Evolutionary conservation across 2,329 filamentous ascomycete genomes (phyloP).

Genomic region (Aureobasidium vineae): DNA sequence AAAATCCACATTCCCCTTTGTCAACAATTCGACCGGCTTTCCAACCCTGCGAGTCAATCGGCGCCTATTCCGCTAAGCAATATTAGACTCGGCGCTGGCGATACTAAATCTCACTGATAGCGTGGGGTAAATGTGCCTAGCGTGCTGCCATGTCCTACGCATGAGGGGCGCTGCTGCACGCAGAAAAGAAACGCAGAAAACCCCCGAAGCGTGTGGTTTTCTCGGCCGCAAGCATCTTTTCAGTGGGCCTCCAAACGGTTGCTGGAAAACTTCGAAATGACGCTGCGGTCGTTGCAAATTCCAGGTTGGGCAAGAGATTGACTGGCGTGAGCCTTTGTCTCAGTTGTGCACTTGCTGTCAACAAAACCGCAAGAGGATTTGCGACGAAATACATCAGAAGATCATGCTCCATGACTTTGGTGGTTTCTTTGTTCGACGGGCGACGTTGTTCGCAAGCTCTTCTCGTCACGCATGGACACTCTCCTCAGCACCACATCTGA

Average conservation of each 20-base stretch:
- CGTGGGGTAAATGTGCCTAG: constrained; percentile 11
- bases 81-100: not conserved
- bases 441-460: not conserved
- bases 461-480: not conserved
- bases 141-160: constrained; percentile 6
- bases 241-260: not conserved
- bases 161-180: not conserved
- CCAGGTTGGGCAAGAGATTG: constrained; percentile 1
- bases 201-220: not conserved
- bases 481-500: not conserved
- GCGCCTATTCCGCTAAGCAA: not conserved
- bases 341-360: not conserved
- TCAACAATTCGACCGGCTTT: not conserved
- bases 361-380: not conserved
- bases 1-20: not conserved
- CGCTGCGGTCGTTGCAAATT: not conserved
- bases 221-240: constrained; percentile 1
- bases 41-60: not conserved
- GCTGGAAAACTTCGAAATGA: not conserved
- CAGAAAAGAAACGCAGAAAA: constrained; percentile 15
- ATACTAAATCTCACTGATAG: not conserved
- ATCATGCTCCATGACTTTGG: not conserved
- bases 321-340: not conserved
- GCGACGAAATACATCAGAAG: not conserved
- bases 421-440: not conserved